Evolutionary conservation across 208 protist species (phyloP), one percentile per base, ranked within the genome.

Genomic region (Sergeia podlipaevii): DNA sequence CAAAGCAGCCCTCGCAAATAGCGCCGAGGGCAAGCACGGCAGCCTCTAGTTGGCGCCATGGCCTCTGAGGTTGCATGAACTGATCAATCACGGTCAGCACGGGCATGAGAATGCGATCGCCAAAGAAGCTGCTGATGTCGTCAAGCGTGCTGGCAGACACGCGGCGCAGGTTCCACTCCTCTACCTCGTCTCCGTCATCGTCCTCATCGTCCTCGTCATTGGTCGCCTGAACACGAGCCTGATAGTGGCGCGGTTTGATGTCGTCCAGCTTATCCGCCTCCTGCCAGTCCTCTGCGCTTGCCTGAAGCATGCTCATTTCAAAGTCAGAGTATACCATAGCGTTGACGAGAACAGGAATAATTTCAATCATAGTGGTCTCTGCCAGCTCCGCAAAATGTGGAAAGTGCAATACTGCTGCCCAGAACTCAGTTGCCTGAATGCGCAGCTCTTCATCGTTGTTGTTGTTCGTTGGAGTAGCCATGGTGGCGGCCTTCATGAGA

Each of bases 141-240:
- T 98, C 95, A 29, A 98, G 69, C 20, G 80, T 83, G 13, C 78
- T 44, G 4, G 93, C 93, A 6, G 83, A 82, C 23, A 89, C 94
- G 56, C 91, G 93, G 44, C 95, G 86, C 42, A 97, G 69, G 47
- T 84, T 97, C 89, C 90, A 97, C 66, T 96, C 77, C 55, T 85
- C 73, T 33, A 93, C 85, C 56, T 96, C 92, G 11, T 76, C 85
- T 27, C 80, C 82, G 45, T 89, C 93, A 46, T 91, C 83, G 38
- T 84, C 87, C 30, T 91, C 81, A 18, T 84, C 85, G 11, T 81
- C 79, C 4, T 83, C 84, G 7, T 88, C 74, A 18, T 74, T 75
- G 18, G 71, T 71, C 7, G 62, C 61, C 39, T 90, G 74, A 10
- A 74, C 69, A 1, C 60, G 65, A 5, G 68, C 78, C 34, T 80